Conservation (phyloP, 2,329 filamentous ascomycete species). For the Pestalotiopsis sp. region DNA sequence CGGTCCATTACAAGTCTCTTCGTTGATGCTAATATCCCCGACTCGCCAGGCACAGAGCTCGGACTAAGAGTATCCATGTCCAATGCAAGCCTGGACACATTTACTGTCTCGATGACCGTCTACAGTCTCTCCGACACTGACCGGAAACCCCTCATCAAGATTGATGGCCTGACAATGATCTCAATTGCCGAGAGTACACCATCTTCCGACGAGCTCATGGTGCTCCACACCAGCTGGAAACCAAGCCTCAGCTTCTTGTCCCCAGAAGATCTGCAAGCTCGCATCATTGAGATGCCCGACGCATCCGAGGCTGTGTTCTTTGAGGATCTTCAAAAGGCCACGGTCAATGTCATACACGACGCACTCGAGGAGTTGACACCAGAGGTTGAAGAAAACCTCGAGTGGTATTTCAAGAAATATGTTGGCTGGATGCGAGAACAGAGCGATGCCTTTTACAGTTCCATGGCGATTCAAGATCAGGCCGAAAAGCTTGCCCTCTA, state of each 20-base stretch:
- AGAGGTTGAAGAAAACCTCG: conserved; percentile 3
- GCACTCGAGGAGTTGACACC: conserved; percentile 1
- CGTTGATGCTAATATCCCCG: not conserved
- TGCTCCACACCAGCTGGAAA: conserved; percentile 2
- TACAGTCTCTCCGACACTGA: not conserved
- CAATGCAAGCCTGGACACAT: not conserved
- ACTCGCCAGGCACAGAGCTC: conserved; percentile 1
- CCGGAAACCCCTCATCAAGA: not conserved
- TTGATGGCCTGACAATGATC: conserved; percentile 7
- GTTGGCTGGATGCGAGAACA: conserved; percentile 9
- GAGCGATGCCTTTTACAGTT: not conserved
- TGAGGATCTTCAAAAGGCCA: conserved; percentile 7
- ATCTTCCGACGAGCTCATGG: not conserved
- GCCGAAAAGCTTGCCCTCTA: conserved; percentile 3
- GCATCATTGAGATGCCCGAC: not conserved
- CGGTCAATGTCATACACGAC: conserved; percentile 10
- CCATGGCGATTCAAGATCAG: not conserved
- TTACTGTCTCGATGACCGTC: conserved; percentile 1
- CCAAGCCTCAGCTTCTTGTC: conserved; percentile 2
- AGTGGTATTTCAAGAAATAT: conserved; percentile 7
- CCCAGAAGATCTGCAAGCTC: not conserved
- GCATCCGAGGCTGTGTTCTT: conserved; percentile 1
- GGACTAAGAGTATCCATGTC: not conserved
- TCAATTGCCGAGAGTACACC: not conserved
- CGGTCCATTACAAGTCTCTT: conserved; percentile 3